Percentiles rank a stretch among this genome's conserved stretches.
Conservation (phyloP, 2,329 filamentous ascomycete genomes). For the Periconia digitata region DNA sequence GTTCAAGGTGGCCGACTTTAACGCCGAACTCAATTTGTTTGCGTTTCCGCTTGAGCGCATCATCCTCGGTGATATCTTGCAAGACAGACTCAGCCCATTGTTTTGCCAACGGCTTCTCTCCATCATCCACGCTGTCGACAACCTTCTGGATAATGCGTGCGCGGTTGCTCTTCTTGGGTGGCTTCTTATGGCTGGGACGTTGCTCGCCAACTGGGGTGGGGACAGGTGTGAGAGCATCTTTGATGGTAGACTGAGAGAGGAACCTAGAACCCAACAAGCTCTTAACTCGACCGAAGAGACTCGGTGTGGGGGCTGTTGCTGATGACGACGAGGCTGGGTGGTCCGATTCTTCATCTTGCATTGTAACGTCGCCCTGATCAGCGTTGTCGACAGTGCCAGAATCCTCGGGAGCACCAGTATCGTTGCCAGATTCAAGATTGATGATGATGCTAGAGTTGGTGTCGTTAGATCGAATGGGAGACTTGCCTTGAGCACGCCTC, state of each 20-base stretch:
- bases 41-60: slow-evolving; percentile 28
- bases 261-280: background rate
- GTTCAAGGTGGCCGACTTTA: slow-evolving; percentile 25
- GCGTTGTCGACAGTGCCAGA: too few relatives aligned
- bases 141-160: slow-evolving; percentile 19
- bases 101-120: slow-evolving; percentile 21
- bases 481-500: background rate
- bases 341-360: background rate
- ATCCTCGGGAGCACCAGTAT: too few relatives aligned
- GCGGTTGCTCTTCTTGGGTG: slow-evolving; percentile 15
- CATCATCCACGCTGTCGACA: slow-evolving; percentile 19
- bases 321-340: background rate
- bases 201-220: slow-evolving; percentile 30
- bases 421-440: too few relatives aligned
- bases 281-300: background rate
- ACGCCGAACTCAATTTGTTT: slow-evolving; percentile 28
- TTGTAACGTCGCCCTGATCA: background rate
- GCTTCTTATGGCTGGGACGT: slow-evolving; percentile 17
- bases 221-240: slow-evolving; percentile 24
- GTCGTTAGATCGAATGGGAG: background rate
- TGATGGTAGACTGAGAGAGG: slow-evolving; percentile 13
- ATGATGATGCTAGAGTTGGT: too few relatives aligned
- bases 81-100: slow-evolving; percentile 28
- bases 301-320: background rate
- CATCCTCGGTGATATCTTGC: slow-evolving; percentile 13